Percentiles rank a stretch among this genome's conserved stretches.
phyloP scores from a whole-genome alignment of 2,329 filamentous ascomycete species.

The Rasamsonia emersonii region DNA sequence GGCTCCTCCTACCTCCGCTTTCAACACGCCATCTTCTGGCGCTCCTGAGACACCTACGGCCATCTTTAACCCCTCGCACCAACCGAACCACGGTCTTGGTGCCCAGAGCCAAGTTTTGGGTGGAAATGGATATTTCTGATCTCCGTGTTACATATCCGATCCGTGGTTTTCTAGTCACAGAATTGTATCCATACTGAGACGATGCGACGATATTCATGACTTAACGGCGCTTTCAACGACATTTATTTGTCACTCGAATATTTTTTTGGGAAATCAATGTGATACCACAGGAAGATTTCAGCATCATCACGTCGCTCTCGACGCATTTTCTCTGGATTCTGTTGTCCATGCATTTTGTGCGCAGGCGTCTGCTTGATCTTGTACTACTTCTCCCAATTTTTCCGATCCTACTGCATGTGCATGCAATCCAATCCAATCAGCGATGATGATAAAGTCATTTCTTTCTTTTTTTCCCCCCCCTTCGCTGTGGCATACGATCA shows the following conservation, averaged over 20 bases:
- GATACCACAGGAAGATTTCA: conserved; percentile 4
- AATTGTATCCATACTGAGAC: conserved; percentile 32
- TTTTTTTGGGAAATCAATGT: conserved; percentile 7
- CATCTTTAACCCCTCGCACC: conserved; percentile 23
- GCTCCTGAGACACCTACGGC: conserved; percentile 19
- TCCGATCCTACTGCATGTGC: conserved; percentile 14
- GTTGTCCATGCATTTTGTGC: conserved; percentile 7
- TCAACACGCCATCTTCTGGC: conserved; percentile 19
- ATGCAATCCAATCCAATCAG: conserved; percentile 1
- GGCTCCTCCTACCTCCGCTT: conserved; percentile 13
- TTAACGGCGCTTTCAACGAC: conserved; percentile 10
- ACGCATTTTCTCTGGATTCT: conserved; percentile 4
- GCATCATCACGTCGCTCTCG: conserved; percentile 1
- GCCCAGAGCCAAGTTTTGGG: conserved; percentile 19
- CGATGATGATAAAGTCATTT: conserved; percentile 2
- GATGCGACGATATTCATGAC: conserved; percentile 29
- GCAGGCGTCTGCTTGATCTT: conserved; percentile 13
- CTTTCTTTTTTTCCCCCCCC: not conserved
- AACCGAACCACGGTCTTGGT: conserved; percentile 19
- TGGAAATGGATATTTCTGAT: conserved; percentile 24
- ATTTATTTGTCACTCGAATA: conserved; percentile 5
- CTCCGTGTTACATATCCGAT: conserved; percentile 10
- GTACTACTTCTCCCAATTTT: conserved; percentile 12
- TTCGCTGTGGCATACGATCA: conserved; percentile 12
- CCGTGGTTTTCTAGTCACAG: conserved; percentile 15